Percentiles rank a stretch among this genome's conserved stretches.
Evolutionary conservation across 2,329 filamentous ascomycete species (phyloP).

Genomic region (Phyllosticta ampelicida): DNA sequence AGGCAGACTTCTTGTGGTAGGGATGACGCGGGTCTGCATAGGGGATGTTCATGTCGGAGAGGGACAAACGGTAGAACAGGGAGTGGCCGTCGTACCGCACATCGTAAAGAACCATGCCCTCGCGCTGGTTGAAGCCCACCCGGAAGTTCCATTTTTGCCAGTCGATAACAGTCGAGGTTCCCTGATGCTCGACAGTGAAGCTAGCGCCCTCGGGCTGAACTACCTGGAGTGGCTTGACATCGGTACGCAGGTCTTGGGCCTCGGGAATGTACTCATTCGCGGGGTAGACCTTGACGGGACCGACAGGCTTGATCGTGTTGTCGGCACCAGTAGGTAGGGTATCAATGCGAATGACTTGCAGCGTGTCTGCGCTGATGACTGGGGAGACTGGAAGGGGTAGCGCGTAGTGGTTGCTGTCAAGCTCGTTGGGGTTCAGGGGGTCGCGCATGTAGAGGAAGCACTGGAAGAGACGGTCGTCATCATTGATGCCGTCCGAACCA

Average conservation of each 20-base stretch:
- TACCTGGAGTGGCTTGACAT: conserved; percentile 54
- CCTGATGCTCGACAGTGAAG: conserved; percentile 43
- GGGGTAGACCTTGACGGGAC: conserved; percentile 48
- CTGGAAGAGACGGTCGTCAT: conserved; percentile 45
- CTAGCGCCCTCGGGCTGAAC: conserved; percentile 55
- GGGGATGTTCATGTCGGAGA: conserved; percentile 57
- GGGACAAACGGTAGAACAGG: conserved; percentile 54
- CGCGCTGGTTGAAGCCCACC: conserved; percentile 57
- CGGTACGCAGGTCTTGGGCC: conserved; percentile 47
- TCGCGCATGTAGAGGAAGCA: conserved; percentile 58
- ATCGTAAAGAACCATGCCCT: conserved; percentile 59
- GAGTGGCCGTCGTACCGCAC: conserved; percentile 52
- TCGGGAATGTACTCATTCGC: conserved; percentile 58
- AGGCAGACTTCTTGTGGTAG: conserved; percentile 59
- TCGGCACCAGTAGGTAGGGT: conserved; percentile 57
- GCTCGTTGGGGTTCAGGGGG: conserved; percentile 46
- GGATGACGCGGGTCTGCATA: conserved; percentile 55
- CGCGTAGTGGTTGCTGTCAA: conserved; percentile 60
- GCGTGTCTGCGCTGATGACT: conserved; percentile 51
- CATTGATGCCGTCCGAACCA: conserved; percentile 39
- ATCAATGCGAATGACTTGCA: conserved; percentile 59
- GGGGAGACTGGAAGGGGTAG: conserved; percentile 57
- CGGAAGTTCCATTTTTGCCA: conserved; percentile 66
- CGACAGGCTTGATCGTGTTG: conserved; percentile 43
- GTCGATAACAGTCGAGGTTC: conserved; percentile 44